A percentile compares a stretch with the other conserved stretches of the same genome.
Conservation (phyloP, 2,329 filamentous ascomycete species). For the Aspergillus glaucus region DNA sequence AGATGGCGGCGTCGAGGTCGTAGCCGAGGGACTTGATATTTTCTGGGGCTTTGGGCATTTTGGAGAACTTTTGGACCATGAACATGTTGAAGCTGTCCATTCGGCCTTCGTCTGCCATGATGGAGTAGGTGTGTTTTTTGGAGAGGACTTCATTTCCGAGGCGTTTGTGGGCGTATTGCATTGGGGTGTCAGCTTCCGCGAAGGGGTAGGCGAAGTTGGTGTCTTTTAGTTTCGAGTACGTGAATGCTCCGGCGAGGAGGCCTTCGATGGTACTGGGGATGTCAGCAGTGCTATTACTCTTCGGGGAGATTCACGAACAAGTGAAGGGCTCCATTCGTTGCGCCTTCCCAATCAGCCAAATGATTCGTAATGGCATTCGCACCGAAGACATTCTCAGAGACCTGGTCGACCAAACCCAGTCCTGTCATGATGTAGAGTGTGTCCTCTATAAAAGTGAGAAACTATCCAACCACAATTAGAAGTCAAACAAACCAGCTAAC, state of each 20-base stretch:
- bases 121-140: conserved; percentile 29
- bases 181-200: conserved; percentile 25
- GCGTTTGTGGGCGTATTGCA: conserved; percentile 28
- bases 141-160: conserved; percentile 25
- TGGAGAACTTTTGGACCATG: conserved; percentile 34
- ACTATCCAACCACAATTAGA: not conserved
- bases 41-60: conserved; percentile 27
- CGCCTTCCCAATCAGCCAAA: conserved; percentile 28
- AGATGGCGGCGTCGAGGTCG: conserved; percentile 21
- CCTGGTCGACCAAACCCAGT: conserved; percentile 27
- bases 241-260: conserved; percentile 29
- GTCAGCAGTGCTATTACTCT: not conserved
- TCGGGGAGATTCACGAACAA: conserved; percentile 19
- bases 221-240: conserved; percentile 29
- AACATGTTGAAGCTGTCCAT: conserved; percentile 37
- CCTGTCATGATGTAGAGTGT: conserved; percentile 32
- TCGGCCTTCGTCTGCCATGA: conserved; percentile 31
- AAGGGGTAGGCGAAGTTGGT: conserved; percentile 33
- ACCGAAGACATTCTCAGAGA: conserved; percentile 23
- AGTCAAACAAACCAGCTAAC: not conserved
- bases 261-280: conserved; percentile 27
- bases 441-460: conserved; percentile 23
- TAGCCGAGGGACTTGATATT: conserved; percentile 26
- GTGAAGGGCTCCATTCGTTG: conserved; percentile 32
- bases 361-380: conserved; percentile 31